Evolutionary conservation across 257 asterid species (phyloP), one percentile per base, ranked within the genome.

Genomic region (Dorcoceras hygrometricum): DNA sequence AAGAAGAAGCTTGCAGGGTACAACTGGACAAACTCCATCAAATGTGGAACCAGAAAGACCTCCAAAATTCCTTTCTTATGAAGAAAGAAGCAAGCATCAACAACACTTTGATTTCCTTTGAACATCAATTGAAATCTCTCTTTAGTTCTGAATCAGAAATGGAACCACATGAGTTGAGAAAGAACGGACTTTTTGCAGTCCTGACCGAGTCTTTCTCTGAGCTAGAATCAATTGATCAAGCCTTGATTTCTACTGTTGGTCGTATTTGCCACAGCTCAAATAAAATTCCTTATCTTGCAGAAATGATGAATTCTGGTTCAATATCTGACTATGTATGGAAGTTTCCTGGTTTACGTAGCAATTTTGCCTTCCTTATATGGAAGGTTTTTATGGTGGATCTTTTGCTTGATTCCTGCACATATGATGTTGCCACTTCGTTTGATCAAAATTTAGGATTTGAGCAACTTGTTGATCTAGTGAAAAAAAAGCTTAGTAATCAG

Each of bases 1-100:
- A 90, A 79, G 99, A 94, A 85, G 99, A 94, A 82, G 95, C 90
- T 73, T 94, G 97, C 80, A 85, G 88, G 77, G 89, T 79, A 62
- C 99, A 90, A 82, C 85, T 94, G 78, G 97, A 88, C 71, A 82
- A 83, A 68, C 97, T 94, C 67, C 90, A 94, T 78, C 90, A 81
- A 75, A 79, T 90, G 69, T 94, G 97, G 99, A 88, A 83, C 82
- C 93, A 88, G 81, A 94, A 87, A 77, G 97, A 88, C 78, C 16
- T 80, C 63, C 88, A 83, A 67, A 72, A 80, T 74, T 82, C 88
- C 60, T 81, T 96, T 36, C 95, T 94, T 77, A 23, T 68, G 73
- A 85, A 82, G 83, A 94, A 77, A 83, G 97, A 94, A 82, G 71
- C 88, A 48, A 77, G 70, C 65, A 77, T 87, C 60, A 79, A 76